Conservation (phyloP, 768 basidiomycete genomes). For the Amylocystis lapponica region DNA sequence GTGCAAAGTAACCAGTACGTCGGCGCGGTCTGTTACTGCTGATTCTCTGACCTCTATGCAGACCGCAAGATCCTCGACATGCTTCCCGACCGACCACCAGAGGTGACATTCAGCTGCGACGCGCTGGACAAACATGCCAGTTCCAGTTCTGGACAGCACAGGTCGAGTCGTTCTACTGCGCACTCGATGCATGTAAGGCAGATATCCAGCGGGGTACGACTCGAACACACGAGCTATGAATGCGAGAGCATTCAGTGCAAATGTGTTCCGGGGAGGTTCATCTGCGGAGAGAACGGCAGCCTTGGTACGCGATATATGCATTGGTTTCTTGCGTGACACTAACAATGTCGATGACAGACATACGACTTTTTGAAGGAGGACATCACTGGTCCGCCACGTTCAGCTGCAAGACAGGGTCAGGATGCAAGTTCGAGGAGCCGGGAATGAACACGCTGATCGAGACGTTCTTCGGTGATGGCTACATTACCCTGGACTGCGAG, state of each 20-base stretch:
- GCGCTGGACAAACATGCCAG: conserved; percentile 57
- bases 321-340: neutral
- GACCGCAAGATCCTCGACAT: conserved; percentile 93
- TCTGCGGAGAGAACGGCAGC: conserved; percentile 94
- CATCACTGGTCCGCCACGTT: conserved; percentile 87
- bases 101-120: conserved; percentile 95
- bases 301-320: conserved; percentile 49
- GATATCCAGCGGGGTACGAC: conserved; percentile 44
- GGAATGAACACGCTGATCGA: conserved; percentile 96
- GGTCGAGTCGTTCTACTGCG: conserved; percentile 95
- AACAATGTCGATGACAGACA: conserved; percentile 47
- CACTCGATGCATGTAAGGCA: conserved; percentile 64
- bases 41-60: conserved; percentile 24
- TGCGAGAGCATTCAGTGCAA: conserved; percentile 85
- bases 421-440: conserved; percentile 90
- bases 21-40: neutral
- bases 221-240: conserved; percentile 69
- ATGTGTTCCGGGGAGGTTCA: conserved; percentile 90
- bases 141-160: conserved; percentile 99
- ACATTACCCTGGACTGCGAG: conserved; percentile 81
- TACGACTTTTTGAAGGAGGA: conserved; percentile 87
- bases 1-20: conserved; percentile 96
- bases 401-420: conserved; percentile 62
- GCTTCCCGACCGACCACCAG: conserved; percentile 87
- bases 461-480: conserved; percentile 87